A percentile compares a stretch with the other conserved stretches of the same genome.
Evolutionary conservation across 306 rosid genomes (phyloP).

Genomic region (Vigna trinervia): DNA sequence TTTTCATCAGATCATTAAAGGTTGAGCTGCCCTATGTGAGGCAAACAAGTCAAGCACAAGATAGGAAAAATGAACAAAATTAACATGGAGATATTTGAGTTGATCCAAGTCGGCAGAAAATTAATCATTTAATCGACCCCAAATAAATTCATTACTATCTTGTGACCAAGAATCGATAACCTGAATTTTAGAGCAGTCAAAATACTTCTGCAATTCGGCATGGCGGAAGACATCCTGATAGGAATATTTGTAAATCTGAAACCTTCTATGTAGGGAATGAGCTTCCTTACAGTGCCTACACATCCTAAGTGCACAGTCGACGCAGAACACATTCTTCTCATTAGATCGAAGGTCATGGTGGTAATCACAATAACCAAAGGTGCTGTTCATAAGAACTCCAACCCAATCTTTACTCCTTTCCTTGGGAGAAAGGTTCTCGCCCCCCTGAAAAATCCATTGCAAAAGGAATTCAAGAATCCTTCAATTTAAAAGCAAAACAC

Average conservation of each 20-base stretch:
- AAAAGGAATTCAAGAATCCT: conserved; percentile 44
- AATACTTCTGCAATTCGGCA: conserved; percentile 72
- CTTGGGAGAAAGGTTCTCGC: conserved; percentile 50
- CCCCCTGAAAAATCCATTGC: conserved; percentile 57
- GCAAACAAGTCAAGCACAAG: conserved; percentile 28
- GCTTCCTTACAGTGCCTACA: conserved; percentile 79
- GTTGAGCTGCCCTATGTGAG: neutral
- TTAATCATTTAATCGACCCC: conserved; percentile 24
- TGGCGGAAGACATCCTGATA: conserved; percentile 86
- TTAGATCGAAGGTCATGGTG: conserved; percentile 70
- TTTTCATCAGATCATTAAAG: conserved; percentile 12
- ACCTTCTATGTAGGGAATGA: conserved; percentile 72
- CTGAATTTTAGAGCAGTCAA: conserved; percentile 91
- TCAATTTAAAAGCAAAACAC: neutral
- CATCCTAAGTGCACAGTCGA: conserved; percentile 71
- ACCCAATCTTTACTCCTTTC: conserved; percentile 73
- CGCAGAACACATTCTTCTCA: conserved; percentile 80
- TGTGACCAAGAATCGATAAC: conserved; percentile 47
- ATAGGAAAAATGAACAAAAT: conserved; percentile 22
- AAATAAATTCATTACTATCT: conserved; percentile 34
- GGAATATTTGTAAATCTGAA: conserved; percentile 89
- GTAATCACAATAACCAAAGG: conserved; percentile 74
- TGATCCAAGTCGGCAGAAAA: neutral
- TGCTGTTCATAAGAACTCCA: conserved; percentile 58
- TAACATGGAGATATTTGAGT: conserved; percentile 9